phyloP scores from a whole-genome alignment of 352 stramenopile genomes.

The Phytophthora pinifolia region DNA sequence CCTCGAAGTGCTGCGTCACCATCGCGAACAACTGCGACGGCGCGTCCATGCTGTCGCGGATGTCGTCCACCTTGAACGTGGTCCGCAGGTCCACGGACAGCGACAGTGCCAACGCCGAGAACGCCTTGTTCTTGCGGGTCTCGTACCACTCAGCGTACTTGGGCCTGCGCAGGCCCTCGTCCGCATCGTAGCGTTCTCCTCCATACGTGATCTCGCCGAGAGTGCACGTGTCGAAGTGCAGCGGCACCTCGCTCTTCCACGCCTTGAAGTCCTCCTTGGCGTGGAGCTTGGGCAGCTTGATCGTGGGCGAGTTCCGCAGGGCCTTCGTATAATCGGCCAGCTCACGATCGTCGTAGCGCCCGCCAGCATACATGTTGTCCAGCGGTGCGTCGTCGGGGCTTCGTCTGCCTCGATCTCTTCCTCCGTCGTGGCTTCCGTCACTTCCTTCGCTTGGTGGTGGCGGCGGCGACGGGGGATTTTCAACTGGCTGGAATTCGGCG shows the following conservation, averaged over 20 bases:
- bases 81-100: background rate
- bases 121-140: background rate
- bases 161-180: background rate
- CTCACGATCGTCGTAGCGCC: too few relatives aligned
- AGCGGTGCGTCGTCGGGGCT: too few relatives aligned
- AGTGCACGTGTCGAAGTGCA: slow-evolving; percentile 1
- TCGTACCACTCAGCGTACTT: slow-evolving; percentile 7
- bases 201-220: slow-evolving; percentile 5
- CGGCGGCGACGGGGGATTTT: too few relatives aligned
- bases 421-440: too few relatives aligned
- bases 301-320: too few relatives aligned
- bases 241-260: slow-evolving; percentile 7
- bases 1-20: slow-evolving; percentile 8
- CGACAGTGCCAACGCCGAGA: slow-evolving; percentile 1
- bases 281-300: too few relatives aligned
- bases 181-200: background rate
- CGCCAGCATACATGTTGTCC: too few relatives aligned
- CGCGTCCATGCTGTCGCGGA: too few relatives aligned
- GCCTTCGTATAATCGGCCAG: too few relatives aligned
- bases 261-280: background rate
- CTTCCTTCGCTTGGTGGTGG: too few relatives aligned
- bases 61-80: slow-evolving; percentile 10
- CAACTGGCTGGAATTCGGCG: too few relatives aligned
- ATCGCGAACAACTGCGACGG: background rate
- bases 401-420: too few relatives aligned